phyloP scores from a whole-genome alignment of 192 early-diverging fungal genomes.

The Mortierella antarctica region DNA sequence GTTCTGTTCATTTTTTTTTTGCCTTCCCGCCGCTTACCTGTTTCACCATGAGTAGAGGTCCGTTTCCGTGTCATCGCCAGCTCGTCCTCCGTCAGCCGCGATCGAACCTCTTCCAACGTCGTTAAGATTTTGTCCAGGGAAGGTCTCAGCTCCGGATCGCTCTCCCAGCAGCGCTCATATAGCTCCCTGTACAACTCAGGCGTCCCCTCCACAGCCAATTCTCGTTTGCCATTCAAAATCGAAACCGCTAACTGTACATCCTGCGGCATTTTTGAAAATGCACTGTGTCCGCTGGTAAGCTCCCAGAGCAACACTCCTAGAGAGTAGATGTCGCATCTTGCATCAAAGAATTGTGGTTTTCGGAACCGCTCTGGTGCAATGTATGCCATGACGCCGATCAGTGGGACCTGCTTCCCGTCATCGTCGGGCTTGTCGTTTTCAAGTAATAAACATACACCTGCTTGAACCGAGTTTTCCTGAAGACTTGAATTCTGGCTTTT shows the following conservation, averaged over 20 bases:
- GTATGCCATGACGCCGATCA: slow-evolving; percentile 50
- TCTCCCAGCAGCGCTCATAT: slow-evolving; percentile 52
- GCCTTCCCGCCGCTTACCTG: slow-evolving; percentile 9
- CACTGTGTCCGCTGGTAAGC: slow-evolving; percentile 45
- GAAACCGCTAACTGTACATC: slow-evolving; percentile 41
- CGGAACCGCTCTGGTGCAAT: slow-evolving; percentile 51
- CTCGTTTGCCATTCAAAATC: slow-evolving; percentile 49
- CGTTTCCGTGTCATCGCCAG: slow-evolving; percentile 21
- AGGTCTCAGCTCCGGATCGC: slow-evolving; percentile 29
- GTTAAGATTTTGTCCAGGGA: slow-evolving; percentile 31
- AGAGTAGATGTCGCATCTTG: slow-evolving; percentile 56
- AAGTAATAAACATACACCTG: neutral
- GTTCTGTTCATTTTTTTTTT: neutral
- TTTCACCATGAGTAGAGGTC: neutral
- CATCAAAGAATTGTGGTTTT: slow-evolving; percentile 45
- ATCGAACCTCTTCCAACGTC: slow-evolving; percentile 5
- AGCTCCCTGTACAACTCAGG: slow-evolving; percentile 34
- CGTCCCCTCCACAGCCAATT: slow-evolving; percentile 31
- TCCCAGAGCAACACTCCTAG: slow-evolving; percentile 59
- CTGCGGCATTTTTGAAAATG: slow-evolving; percentile 31
- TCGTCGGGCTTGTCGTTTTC: neutral
- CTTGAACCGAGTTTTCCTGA: neutral
- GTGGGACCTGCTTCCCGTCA: slow-evolving; percentile 9
- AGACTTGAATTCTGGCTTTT: neutral
- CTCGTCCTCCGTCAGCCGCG: slow-evolving; percentile 13